Evolutionary conservation across 2,329 filamentous ascomycete species (phyloP).

Genomic region (Xylariaceae sp.): DNA sequence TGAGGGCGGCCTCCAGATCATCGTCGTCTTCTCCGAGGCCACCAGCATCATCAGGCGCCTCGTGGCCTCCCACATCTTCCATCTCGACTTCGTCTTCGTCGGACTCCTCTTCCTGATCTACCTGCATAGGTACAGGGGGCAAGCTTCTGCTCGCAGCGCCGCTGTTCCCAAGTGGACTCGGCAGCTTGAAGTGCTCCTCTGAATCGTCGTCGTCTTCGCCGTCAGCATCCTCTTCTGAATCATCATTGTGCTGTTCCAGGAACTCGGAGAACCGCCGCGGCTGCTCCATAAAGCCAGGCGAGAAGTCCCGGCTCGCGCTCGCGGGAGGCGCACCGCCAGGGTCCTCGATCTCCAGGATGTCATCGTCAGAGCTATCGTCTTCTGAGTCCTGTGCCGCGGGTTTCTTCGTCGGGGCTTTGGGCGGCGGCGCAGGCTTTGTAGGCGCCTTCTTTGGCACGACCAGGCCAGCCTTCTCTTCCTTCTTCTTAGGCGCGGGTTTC

Average conservation of each 20-base stretch:
- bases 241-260: constrained; percentile 39
- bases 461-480: constrained; percentile 10
- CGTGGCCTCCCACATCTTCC: constrained; percentile 25
- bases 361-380: constrained; percentile 52
- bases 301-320: constrained; percentile 36
- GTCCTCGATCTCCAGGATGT: constrained; percentile 56
- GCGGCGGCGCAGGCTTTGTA: constrained; percentile 14
- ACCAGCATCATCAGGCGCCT: constrained; percentile 21
- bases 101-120: constrained; percentile 21
- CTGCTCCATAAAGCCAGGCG: constrained; percentile 41
- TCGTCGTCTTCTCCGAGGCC: constrained; percentile 22
- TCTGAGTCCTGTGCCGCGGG: constrained; percentile 28
- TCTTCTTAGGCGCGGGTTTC: constrained; percentile 17
- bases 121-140: constrained; percentile 14
- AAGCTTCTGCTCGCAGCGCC: constrained; percentile 1
- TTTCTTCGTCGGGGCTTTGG: constrained; percentile 15
- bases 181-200: constrained; percentile 44
- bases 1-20: constrained; percentile 26
- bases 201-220: constrained; percentile 36
- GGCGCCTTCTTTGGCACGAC: constrained; percentile 16
- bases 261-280: constrained; percentile 51
- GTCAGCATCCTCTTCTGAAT: constrained; percentile 32
- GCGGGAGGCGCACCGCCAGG: constrained; percentile 43
- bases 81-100: constrained; percentile 33
- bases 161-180: constrained; percentile 38